phyloP scores from a whole-genome alignment of 306 rosid genomes.

The Vicia sativa region DNA sequence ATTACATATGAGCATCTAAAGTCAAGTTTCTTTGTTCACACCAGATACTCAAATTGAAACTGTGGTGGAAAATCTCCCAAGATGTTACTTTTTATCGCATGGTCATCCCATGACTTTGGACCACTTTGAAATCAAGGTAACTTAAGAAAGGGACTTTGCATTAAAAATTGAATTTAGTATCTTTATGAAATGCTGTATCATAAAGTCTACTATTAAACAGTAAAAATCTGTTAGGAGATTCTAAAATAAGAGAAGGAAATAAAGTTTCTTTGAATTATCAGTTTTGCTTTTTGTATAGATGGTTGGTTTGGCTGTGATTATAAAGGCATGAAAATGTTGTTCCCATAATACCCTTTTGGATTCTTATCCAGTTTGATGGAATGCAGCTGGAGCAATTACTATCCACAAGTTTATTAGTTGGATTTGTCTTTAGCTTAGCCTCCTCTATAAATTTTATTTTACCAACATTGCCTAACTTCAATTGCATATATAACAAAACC shows the following conservation, averaged over 20 bases:
- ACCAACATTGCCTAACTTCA: constrained; percentile 34
- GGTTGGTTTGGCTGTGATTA: constrained; percentile 81
- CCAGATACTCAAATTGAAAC: constrained; percentile 10
- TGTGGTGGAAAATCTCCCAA: constrained; percentile 21
- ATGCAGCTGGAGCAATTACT: constrained; percentile 43
- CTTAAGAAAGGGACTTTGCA: not conserved
- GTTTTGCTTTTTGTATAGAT: constrained; percentile 31
- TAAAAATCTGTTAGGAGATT: not conserved
- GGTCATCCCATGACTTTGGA: constrained; percentile 28
- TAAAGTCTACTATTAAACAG: not conserved
- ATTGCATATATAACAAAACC: constrained; percentile 41
- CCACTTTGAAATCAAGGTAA: constrained; percentile 13
- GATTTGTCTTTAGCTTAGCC: constrained; percentile 39
- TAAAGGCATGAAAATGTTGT: constrained; percentile 52
- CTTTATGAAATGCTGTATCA: not conserved
- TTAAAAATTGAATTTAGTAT: not conserved
- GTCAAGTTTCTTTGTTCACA: constrained; percentile 23
- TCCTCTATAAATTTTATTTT: constrained; percentile 8
- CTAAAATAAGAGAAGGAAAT: not conserved
- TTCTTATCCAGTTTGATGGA: constrained; percentile 58
- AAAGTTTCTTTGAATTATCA: not conserved
- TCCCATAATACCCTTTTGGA: constrained; percentile 55
- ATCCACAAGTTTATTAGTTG: constrained; percentile 21
- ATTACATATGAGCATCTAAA: constrained; percentile 2
- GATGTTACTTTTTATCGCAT: not conserved